Base-by-base conservation (phyloP, 2,329 filamentous ascomycete species). In the Aspergillus melleus region DNA sequence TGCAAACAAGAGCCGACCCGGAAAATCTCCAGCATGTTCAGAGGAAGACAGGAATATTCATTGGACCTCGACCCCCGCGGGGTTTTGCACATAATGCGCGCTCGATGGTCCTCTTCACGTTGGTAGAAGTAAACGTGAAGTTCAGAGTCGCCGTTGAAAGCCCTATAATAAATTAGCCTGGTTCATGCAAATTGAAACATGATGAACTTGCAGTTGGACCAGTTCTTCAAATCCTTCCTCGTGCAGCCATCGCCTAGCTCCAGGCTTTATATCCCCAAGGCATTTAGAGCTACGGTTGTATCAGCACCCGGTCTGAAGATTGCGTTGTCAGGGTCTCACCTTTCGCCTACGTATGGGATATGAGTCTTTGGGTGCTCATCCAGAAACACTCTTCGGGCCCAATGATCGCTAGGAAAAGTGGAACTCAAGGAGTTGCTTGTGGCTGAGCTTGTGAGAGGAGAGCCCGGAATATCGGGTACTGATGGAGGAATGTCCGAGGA, bases 11-110 rank as follows among this genome's bases (percentile, higher is more conserved):
- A 72, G 1, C 72, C 76, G 4, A 70, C 61, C 39, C 78, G 74
- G 32, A 70, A 60, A 29, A 79, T 62, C 49, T 77, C 73, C 10
- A 81, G 64, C 54, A 80, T 73, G 11, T 81, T 83, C 11, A 87
- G 69, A 1, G 83, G 81, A 14, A 83, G 73, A 62, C 82, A 84
- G 65, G 77, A 81, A 57, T 78, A 76, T 44, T 79, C 75, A n/a
- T 74, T 77, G 5, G 74, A 71, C 46, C 76, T 74, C 22, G 64
- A 65, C 2, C 72, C 64, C 55, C 79, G 78, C 36, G 77, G 75
- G 1, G 79, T 75, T 57, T 82, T 78, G 68, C 84, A 82, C 6
- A 86, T 70, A 11, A 88, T 82, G 26, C 84, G 79, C 22, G 80
- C 80, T 52, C 83, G 81, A 56, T 79, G 72, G 64, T 87, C 84